Evolutionary conservation across 441 rosid genomes (phyloP), one percentile per base, ranked within the genome.

Genomic region (Pelargonium cotyledonis): DNA sequence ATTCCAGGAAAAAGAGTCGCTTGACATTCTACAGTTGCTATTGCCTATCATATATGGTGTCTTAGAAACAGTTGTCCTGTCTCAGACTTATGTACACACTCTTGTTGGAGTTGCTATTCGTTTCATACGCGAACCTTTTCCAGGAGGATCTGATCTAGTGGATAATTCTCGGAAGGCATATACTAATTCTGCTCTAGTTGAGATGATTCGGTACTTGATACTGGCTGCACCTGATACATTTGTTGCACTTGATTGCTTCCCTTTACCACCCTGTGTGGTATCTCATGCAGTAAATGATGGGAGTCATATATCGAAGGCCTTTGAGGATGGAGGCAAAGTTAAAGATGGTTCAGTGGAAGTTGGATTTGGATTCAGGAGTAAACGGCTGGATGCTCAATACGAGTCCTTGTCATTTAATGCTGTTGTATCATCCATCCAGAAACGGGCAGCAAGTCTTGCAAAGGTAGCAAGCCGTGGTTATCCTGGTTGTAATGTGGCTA

Each of bases 91-190:
- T 78, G 97, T 96, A 53, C 92, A 85, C 60, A 73, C 80, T 71
- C 90, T 96, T 73, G 97, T 82, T 67, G 85, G 89, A 46, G 61
- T 90, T 71, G 97, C 91, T 64, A 75, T 91, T 84, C 93, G 88
- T 63, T 89, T 89, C 75, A 89, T 96, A 70, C 79, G 86, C 4
- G 92, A 88, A 82, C 90, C 97, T 78, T 88, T 90, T 72, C 92
- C 97, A 0, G 97, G 95, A 68, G 97, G 98, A 79, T 90, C 97
- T 26, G 94, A 91, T 86, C 85, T 91, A 66, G 97, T 86, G 65
- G 97, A 93, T 85, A 93, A 96, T 85, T 96, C 99, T 63, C 88
- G 97, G 69, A 86, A 96, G 80, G 96, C 96, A 16, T 96, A 93
- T 77, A 89, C 96, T 66, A 85, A 82, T 65, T 88, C 96, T 81